Evolutionary conservation across 2,329 filamentous ascomycete species (phyloP).

Genomic region (Chrysoporthe puriensis): DNA sequence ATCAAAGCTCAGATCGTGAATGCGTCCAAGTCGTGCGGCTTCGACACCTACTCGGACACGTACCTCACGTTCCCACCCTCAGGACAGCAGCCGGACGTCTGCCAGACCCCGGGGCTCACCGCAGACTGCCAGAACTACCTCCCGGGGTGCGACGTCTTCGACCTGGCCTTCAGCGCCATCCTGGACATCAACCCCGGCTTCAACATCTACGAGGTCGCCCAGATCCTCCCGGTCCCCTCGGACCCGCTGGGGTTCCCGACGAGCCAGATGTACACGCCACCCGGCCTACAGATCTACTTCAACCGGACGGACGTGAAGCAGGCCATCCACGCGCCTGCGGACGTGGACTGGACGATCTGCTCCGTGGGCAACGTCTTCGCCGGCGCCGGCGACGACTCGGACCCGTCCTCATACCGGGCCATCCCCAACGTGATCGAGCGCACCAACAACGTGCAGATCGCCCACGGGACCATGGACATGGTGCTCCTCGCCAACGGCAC

Average conservation of each 20-base stretch:
- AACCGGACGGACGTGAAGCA: slow-evolving; percentile 58
- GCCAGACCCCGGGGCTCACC: slow-evolving; percentile 43
- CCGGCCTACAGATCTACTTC: slow-evolving; percentile 65
- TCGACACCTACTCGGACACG: slow-evolving; percentile 57
- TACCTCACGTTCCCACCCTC: slow-evolving; percentile 68
- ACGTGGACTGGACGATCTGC: slow-evolving; percentile 59
- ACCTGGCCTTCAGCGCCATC: slow-evolving; percentile 55
- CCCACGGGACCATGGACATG: slow-evolving; percentile 71
- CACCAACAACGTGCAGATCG: slow-evolving; percentile 71
- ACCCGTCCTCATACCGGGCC: slow-evolving; percentile 24
- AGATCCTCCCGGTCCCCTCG: slow-evolving; percentile 44
- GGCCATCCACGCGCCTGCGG: slow-evolving; percentile 32
- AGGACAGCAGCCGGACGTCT: slow-evolving; percentile 55
- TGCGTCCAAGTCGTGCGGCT: slow-evolving; percentile 60
- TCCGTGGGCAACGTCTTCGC: slow-evolving; percentile 49
- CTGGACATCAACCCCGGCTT: slow-evolving; percentile 71
- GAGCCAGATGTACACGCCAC: slow-evolving; percentile 61
- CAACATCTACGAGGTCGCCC: slow-evolving; percentile 63
- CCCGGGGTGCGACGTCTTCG: slow-evolving; percentile 59
- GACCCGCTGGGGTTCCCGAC: slow-evolving; percentile 51
- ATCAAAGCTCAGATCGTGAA: slow-evolving; percentile 53
- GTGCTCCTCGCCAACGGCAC: slow-evolving; percentile 68
- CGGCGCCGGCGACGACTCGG: slow-evolving; percentile 37
- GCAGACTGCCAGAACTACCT: slow-evolving; percentile 39
- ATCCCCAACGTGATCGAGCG: slow-evolving; percentile 68